Percentiles rank a stretch among this genome's conserved stretches.
Evolutionary conservation across 176 grass and related monocot genomes (phyloP).

Genomic region (Musa beccarii): DNA sequence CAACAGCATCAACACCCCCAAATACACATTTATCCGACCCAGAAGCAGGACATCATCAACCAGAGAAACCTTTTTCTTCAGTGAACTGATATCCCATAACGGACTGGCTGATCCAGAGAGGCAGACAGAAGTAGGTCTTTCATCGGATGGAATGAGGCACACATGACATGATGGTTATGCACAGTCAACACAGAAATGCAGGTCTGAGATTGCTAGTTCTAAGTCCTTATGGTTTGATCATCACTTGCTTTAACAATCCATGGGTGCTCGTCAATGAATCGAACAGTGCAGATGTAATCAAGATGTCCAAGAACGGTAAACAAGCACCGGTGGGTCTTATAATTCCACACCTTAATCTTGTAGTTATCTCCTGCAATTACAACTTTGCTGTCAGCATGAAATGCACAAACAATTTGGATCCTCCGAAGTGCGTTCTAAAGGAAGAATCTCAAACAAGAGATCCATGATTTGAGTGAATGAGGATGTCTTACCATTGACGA

Average conservation of each 20-base stretch:
- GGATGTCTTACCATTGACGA: too few relatives aligned
- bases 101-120: slow-evolving; percentile 74
- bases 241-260: slow-evolving; percentile 86
- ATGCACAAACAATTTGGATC: not conserved
- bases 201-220: slow-evolving; percentile 87
- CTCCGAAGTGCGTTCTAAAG: not conserved
- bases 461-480: not conserved
- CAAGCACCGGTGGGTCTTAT: slow-evolving; percentile 82
- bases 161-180: slow-evolving; percentile 93
- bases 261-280: slow-evolving; percentile 69
- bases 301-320: slow-evolving; percentile 83
- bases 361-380: slow-evolving; percentile 68
- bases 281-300: slow-evolving; percentile 83
- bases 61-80: slow-evolving; percentile 71
- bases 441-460: not conserved
- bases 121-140: slow-evolving; percentile 79
- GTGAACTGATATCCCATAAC: slow-evolving; percentile 67
- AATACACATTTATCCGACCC: slow-evolving; percentile 81
- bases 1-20: slow-evolving; percentile 66
- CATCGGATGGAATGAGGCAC: slow-evolving; percentile 82
- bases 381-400: not conserved
- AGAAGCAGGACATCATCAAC: slow-evolving; percentile 66
- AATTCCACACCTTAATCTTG: slow-evolving; percentile 95
- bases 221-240: slow-evolving; percentile 77
- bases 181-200: slow-evolving; percentile 74